Evolutionary conservation across 163 green algal species (phyloP).

Genomic region (Volvox carteri): DNA sequence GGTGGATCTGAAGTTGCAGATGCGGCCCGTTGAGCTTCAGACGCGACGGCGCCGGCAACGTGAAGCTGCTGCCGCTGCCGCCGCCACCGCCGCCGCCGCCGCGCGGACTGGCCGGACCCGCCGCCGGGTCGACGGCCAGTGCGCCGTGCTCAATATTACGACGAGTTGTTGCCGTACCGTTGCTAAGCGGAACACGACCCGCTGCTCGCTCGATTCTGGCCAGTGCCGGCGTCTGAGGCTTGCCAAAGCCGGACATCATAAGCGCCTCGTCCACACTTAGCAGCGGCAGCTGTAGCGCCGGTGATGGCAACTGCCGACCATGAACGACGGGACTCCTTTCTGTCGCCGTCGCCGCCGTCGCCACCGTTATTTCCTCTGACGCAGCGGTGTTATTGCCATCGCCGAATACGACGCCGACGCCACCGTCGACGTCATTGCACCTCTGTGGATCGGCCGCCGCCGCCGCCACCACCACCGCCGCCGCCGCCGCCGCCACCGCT

Average conservation of each 20-base stretch:
- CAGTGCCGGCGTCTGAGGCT: slow-evolving; percentile 18
- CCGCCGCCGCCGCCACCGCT: not conserved
- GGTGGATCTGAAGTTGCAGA: not conserved
- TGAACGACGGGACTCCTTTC: no score
- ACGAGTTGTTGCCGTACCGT: no score
- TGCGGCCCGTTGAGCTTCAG: not conserved
- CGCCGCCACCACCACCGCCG: not conserved
- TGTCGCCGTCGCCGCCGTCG: no score
- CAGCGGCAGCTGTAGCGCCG: not conserved
- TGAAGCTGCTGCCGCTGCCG: not conserved
- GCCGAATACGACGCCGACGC: no score
- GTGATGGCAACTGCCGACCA: not conserved
- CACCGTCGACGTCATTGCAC: no score
- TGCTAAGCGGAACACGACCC: not conserved
- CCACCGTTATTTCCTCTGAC: no score
- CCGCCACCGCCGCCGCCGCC: not conserved
- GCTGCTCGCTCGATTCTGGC: not conserved
- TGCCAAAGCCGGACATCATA: not conserved
- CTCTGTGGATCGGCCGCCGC: not conserved
- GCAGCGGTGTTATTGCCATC: no score
- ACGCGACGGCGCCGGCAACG: slow-evolving; percentile 3
- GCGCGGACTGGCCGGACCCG: not conserved
- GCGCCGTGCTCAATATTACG: no score
- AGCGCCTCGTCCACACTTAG: not conserved
- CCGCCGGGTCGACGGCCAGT: not conserved